phyloP scores from a whole-genome alignment of 2,329 filamentous ascomycete species.

The Colletotrichum somersetense region DNA sequence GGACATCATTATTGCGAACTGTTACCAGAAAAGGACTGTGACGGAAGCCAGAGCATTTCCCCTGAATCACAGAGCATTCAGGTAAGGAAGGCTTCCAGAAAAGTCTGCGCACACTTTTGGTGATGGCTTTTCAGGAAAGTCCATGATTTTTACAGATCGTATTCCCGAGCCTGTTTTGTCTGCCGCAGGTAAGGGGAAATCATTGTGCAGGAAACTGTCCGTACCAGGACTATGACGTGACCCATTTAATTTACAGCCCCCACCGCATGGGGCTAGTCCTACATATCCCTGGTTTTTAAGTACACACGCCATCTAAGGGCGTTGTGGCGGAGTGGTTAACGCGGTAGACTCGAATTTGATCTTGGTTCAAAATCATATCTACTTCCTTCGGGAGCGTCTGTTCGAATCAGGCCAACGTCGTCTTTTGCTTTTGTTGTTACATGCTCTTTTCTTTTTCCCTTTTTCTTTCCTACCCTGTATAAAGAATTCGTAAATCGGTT shows the following conservation, averaged over 20 bases:
- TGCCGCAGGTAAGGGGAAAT: too few relatives aligned
- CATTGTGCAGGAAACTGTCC: too few relatives aligned
- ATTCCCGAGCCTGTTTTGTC: too few relatives aligned
- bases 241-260: neutral
- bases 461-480: neutral
- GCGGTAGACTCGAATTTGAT: constrained; percentile 16
- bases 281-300: neutral
- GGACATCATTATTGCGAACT: neutral
- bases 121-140: neutral
- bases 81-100: neutral
- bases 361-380: neutral
- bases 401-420: constrained; percentile 14
- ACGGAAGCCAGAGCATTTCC: neutral
- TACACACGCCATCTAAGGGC: neutral
- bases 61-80: neutral
- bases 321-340: constrained; percentile 30
- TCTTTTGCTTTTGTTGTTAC: neutral
- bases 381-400: constrained; percentile 12
- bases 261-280: neutral
- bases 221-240: neutral
- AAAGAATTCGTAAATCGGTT: neutral
- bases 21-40: neutral
- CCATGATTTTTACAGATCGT: neutral
- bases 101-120: neutral
- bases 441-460: neutral